These are phyloP conservation scores for Fallopia convolvulus DNA, from an alignment of 148 eudicot genomes.

Conservation along the genomic window DNA sequence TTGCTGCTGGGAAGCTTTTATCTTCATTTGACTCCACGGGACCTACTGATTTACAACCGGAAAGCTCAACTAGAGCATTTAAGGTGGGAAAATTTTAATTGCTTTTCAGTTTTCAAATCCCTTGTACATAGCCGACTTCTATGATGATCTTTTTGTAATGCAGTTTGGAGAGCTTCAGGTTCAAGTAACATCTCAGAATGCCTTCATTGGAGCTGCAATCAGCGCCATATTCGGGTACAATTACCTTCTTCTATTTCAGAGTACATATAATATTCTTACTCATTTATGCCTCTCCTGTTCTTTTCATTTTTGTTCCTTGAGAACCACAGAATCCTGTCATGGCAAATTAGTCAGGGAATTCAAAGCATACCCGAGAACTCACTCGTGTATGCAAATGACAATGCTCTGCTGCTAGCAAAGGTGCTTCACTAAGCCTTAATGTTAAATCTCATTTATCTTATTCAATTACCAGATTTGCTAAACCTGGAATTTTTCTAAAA, in stretches of 20 bases:
- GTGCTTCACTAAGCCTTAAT: conserved; percentile 21
- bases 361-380: conserved; percentile 79
- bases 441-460: neutral
- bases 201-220: conserved; percentile 73
- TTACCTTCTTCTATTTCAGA: neutral
- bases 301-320: neutral
- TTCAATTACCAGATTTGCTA: conserved; percentile 3
- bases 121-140: neutral
- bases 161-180: conserved; percentile 98
- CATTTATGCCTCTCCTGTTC: conserved; percentile 10
- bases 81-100: conserved; percentile 37
- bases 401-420: conserved; percentile 80
- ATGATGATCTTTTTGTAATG: conserved; percentile 13
- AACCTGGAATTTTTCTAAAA: neutral
- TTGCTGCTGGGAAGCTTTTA: conserved; percentile 54
- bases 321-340: conserved; percentile 59
- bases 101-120: neutral
- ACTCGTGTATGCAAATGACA: conserved; percentile 79
- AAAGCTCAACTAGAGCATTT: conserved; percentile 46
- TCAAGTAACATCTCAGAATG: conserved; percentile 66
- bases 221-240: conserved; percentile 61
- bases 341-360: conserved; percentile 85
- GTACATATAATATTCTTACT: neutral
- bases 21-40: conserved; percentile 38
- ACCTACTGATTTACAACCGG: conserved; percentile 27